Percentiles rank a stretch among this genome's conserved stretches.
These are phyloP conservation scores for Ascodesmis nigricans DNA, from an alignment of 495 filamentous ascomycete genomes.

Conservation along the genomic window DNA sequence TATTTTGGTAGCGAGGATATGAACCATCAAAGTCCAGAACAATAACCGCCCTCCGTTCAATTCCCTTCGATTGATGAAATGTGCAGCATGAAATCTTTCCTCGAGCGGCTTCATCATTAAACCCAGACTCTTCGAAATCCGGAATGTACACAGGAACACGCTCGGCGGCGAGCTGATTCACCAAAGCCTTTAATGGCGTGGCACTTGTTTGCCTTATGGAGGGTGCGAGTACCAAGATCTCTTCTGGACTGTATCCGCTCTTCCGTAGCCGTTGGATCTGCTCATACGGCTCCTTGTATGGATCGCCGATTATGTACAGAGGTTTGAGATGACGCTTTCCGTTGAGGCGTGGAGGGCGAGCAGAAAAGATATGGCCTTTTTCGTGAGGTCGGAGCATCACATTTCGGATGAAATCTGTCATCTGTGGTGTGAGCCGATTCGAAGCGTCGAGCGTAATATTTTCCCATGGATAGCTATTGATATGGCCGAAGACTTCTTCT, in stretches of 20 bases:
- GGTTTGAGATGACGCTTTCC: too few relatives aligned
- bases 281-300: not conserved
- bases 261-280: not conserved
- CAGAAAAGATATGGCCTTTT: too few relatives aligned
- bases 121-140: not conserved
- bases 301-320: slow-evolving; percentile 2
- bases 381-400: too few relatives aligned
- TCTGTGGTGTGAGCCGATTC: slow-evolving; percentile 2
- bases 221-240: slow-evolving; percentile 6
- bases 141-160: not conserved
- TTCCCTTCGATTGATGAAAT: slow-evolving; percentile 8
- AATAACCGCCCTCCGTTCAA: slow-evolving; percentile 6
- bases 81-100: slow-evolving; percentile 5
- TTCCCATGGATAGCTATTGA: not conserved
- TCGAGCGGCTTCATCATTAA: not conserved
- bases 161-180: not conserved
- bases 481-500: slow-evolving; percentile 3
- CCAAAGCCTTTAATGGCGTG: not conserved
- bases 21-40: slow-evolving; percentile 5
- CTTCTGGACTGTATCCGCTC: not conserved
- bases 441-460: not conserved
- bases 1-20: slow-evolving; percentile 1
- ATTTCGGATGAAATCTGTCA: slow-evolving; percentile 3
- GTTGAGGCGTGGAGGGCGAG: too few relatives aligned
- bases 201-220: not conserved